phyloP scores from a whole-genome alignment of 2,329 filamentous ascomycete genomes.

The Coniochaeta ligniaria region DNA sequence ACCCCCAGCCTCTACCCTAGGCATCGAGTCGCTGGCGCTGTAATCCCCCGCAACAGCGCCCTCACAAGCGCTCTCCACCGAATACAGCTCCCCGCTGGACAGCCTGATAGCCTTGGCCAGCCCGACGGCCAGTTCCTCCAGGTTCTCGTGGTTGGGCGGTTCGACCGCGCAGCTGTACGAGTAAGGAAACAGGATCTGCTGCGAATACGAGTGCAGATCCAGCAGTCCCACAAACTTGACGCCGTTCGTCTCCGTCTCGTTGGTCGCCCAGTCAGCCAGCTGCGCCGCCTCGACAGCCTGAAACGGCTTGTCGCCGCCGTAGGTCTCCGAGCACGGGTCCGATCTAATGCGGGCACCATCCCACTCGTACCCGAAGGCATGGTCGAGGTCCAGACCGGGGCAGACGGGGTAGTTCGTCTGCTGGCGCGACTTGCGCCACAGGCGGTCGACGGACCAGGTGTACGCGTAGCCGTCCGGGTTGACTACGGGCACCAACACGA shows the following conservation, averaged over 20 bases:
- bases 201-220: constrained; percentile 91
- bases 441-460: constrained; percentile 81
- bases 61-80: constrained; percentile 79
- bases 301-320: constrained; percentile 76
- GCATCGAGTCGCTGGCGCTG: constrained; percentile 17
- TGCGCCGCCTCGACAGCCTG: constrained; percentile 71
- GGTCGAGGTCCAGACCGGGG: constrained; percentile 81
- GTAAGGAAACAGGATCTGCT: constrained; percentile 90
- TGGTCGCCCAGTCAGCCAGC: constrained; percentile 76
- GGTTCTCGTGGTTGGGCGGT: constrained; percentile 83
- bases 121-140: constrained; percentile 83
- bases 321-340: constrained; percentile 89
- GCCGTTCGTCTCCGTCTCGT: constrained; percentile 59
- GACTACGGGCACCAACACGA: constrained; percentile 78
- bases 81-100: constrained; percentile 69
- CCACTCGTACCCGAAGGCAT: constrained; percentile 81
- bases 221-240: constrained; percentile 76
- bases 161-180: constrained; percentile 71
- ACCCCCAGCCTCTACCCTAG: constrained; percentile 64
- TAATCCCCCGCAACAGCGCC: constrained; percentile 50
- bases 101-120: constrained; percentile 82
- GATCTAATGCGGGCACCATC: constrained; percentile 56
- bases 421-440: constrained; percentile 94
- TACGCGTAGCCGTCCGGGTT: constrained; percentile 96
- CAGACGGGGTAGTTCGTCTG: constrained; percentile 77